These are phyloP conservation scores for Metschnikowia colocasiae DNA, from an alignment of 805 yeast genomes.

Conservation along the genomic window DNA sequence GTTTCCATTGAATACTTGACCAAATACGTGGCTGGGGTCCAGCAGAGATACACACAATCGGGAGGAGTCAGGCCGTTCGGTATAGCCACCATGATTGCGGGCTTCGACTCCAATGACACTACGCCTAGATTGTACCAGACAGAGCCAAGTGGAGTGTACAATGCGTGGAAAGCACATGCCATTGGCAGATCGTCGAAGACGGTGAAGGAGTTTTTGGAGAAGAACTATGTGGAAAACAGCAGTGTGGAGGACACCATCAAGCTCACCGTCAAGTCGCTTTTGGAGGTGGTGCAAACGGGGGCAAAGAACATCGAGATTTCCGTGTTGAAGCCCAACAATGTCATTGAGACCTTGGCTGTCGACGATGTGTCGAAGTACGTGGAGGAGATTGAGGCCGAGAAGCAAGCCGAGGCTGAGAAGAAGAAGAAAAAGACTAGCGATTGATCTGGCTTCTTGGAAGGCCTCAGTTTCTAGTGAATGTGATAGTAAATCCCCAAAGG, in stretches of 20 bases:
- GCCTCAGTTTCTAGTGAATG: background rate
- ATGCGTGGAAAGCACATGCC: conserved; percentile 97
- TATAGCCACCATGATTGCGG: conserved; percentile 90
- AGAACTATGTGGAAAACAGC: conserved; percentile 66
- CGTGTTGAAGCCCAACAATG: conserved; percentile 68
- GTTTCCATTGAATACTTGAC: conserved; percentile 90
- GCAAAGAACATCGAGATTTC: conserved; percentile 94
- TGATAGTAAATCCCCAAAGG: background rate
- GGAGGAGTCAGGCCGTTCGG: conserved; percentile 99
- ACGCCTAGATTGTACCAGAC: conserved; percentile 87
- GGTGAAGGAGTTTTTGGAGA: conserved; percentile 91
- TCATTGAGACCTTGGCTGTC: conserved; percentile 55
- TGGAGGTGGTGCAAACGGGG: conserved; percentile 97
- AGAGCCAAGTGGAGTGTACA: conserved; percentile 95
- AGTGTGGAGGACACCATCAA: conserved; percentile 68
- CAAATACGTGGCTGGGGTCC: conserved; percentile 94
- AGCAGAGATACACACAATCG: conserved; percentile 93
- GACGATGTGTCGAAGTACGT: conserved; percentile 76
- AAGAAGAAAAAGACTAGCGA: conserved; percentile 42
- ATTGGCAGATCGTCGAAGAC: conserved; percentile 95
- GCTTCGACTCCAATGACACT: conserved; percentile 83
- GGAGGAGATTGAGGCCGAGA: conserved; percentile 80
- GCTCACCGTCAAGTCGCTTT: conserved; percentile 77
- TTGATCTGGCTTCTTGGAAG: background rate
- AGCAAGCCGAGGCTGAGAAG: conserved; percentile 77